Conservation (phyloP, 139 green algal species). For the Chlamydomonas sp. region DNA sequence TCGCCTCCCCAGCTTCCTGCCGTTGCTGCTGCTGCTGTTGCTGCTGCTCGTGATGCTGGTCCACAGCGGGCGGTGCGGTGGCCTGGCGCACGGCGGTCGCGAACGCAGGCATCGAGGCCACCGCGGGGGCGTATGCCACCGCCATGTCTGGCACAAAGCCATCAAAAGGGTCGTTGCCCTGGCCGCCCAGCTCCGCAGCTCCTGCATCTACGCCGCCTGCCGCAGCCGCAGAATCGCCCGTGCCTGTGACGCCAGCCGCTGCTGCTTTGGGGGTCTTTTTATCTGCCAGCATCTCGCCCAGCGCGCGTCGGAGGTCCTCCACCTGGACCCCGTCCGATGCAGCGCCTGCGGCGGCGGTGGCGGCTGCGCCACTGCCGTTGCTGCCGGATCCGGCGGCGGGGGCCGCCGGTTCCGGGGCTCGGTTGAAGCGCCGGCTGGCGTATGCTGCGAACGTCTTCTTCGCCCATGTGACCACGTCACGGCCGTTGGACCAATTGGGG, state of each 20-base stretch:
- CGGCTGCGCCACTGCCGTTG: background rate
- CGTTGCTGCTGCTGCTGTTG: no score
- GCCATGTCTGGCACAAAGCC: no score
- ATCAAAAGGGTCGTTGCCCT: no score
- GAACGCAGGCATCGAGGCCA: no score
- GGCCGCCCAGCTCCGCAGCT: no score
- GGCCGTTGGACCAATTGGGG: conserved; percentile 54
- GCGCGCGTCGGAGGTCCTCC: conserved; percentile 15
- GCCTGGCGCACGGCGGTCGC: no score
- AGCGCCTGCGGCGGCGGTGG: background rate
- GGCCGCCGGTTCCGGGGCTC: no score
- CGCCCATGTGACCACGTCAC: conserved; percentile 48
- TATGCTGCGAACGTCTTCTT: conserved; percentile 45
- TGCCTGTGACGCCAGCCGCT: background rate
- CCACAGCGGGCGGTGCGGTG: no score
- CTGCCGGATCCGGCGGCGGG: background rate
- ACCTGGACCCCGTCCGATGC: background rate
- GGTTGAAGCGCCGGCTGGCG: conserved; percentile 5
- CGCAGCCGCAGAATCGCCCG: background rate
- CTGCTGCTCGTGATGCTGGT: no score
- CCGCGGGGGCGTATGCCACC: no score
- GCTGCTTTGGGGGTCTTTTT: background rate
- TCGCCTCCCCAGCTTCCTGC: no score
- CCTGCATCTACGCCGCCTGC: background rate
- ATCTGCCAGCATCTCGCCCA: conserved; percentile 20